Percentiles rank a stretch among this genome's conserved stretches.
phyloP scores from a whole-genome alignment of 2,329 filamentous ascomycete genomes.

The Alternaria postmessia region DNA sequence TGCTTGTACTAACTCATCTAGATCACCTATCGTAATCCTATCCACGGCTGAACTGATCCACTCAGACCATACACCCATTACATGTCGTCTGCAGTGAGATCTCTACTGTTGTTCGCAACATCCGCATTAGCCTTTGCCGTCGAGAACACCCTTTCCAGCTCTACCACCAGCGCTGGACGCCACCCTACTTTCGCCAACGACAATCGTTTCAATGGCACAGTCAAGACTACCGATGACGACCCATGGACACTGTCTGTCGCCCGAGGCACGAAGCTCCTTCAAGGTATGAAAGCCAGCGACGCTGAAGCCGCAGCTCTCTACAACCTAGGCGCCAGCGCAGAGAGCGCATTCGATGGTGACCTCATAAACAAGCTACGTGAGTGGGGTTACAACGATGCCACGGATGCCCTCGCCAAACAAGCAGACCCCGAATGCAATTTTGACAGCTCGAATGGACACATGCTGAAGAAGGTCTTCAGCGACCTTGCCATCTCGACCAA shows the following conservation, averaged over 20 bases:
- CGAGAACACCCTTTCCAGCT: not conserved
- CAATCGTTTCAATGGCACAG: not conserved
- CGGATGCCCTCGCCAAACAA: constrained; percentile 4
- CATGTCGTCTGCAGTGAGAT: not conserved
- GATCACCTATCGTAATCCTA: not conserved
- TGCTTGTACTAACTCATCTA: not conserved
- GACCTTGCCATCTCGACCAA: constrained; percentile 15
- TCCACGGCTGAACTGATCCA: not conserved
- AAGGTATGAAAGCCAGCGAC: constrained; percentile 22
- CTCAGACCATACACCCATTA: not conserved
- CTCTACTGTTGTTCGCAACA: not conserved
- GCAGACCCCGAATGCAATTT: constrained; percentile 19
- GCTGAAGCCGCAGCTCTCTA: constrained; percentile 16
- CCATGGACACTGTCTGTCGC: constrained; percentile 11
- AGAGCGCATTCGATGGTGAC: constrained; percentile 17
- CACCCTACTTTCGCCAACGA: not conserved
- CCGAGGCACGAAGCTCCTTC: constrained; percentile 19
- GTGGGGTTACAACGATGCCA: constrained; percentile 25
- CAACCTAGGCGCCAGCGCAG: constrained; percentile 7
- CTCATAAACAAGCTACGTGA: constrained; percentile 10
- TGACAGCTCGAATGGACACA: constrained; percentile 9
- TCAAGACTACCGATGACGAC: constrained; percentile 2
- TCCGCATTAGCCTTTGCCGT: not conserved
- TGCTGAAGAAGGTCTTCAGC: constrained; percentile 10
- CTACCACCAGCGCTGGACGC: not conserved